A percentile compares a stretch with the other conserved stretches of the same genome.
These are phyloP conservation scores for Neurospora discreta DNA, from an alignment of 495 filamentous ascomycete genomes.

Conservation along the genomic window DNA sequence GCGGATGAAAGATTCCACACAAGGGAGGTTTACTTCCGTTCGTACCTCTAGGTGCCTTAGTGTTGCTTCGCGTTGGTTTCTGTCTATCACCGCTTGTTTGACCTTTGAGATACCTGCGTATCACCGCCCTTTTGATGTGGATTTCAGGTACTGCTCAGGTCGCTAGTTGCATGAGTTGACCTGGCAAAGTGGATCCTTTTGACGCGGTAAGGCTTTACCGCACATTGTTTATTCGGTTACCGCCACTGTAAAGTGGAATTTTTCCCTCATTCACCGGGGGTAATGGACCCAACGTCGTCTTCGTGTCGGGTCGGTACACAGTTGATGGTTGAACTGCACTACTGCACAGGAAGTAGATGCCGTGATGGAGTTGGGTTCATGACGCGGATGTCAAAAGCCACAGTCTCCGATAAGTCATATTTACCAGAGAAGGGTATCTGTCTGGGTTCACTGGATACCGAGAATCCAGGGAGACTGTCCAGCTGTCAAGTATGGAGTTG, in stretches of 20 bases:
- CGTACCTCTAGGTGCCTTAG: no score
- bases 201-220: neutral
- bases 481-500: neutral
- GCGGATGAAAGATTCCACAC: neutral
- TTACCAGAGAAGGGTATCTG: neutral
- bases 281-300: neutral
- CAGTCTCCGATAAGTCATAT: neutral
- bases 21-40: neutral
- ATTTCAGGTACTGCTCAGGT: neutral
- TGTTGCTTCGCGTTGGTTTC: neutral
- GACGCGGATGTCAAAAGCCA: neutral
- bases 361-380: neutral
- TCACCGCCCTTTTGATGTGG: neutral
- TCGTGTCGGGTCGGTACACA: neutral
- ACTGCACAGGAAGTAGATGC: neutral
- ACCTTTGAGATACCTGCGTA: neutral
- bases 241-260: neutral
- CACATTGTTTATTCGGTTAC: neutral
- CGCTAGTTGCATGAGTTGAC: neutral
- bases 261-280: neutral
- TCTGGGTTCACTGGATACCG: neutral
- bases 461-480: neutral
- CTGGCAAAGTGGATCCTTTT: neutral
- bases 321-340: neutral
- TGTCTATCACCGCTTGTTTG: neutral